A percentile compares a stretch with the other conserved stretches of the same genome.
Evolutionary conservation across 208 protist species (phyloP).

Genomic region (Trypanosoma congolense): DNA sequence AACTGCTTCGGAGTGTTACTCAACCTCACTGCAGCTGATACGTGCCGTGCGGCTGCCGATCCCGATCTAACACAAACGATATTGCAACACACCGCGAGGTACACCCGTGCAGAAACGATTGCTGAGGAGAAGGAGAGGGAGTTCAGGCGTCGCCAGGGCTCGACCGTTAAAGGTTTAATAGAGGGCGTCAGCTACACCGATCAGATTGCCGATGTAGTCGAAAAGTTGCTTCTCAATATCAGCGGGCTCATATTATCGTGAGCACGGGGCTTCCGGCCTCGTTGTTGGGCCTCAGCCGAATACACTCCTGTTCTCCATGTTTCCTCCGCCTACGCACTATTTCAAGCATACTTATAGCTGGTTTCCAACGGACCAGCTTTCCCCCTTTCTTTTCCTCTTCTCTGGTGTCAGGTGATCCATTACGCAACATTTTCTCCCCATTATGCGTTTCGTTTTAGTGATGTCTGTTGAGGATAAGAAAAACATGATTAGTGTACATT

Average conservation of each 20-base stretch:
- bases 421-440: too few species aligned
- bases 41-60: slow-evolving; percentile 61
- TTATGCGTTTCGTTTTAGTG: too few species aligned
- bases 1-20: slow-evolving; percentile 78
- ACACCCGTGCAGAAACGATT: slow-evolving; percentile 42
- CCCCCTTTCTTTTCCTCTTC: too few species aligned
- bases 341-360: too few species aligned
- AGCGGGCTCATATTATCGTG: slow-evolving; percentile 30
- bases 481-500: too few species aligned
- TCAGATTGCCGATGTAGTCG: slow-evolving; percentile 70
- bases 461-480: too few species aligned
- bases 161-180: slow-evolving; percentile 1
- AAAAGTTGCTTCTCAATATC: slow-evolving; percentile 71
- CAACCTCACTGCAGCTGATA: slow-evolving; percentile 67
- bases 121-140: slow-evolving; percentile 30
- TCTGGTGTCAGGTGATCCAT: too few species aligned
- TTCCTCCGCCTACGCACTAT: too few species aligned
- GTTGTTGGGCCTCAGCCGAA: background rate
- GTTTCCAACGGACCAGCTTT: too few species aligned
- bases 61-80: slow-evolving; percentile 55
- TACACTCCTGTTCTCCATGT: slow-evolving; percentile 8
- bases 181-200: slow-evolving; percentile 36
- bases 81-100: slow-evolving; percentile 64
- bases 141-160: slow-evolving; percentile 14
- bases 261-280: background rate